Base-by-base conservation (phyloP, 352 stramenopile genomes). In the Pythium pectinolyticum region DNA sequence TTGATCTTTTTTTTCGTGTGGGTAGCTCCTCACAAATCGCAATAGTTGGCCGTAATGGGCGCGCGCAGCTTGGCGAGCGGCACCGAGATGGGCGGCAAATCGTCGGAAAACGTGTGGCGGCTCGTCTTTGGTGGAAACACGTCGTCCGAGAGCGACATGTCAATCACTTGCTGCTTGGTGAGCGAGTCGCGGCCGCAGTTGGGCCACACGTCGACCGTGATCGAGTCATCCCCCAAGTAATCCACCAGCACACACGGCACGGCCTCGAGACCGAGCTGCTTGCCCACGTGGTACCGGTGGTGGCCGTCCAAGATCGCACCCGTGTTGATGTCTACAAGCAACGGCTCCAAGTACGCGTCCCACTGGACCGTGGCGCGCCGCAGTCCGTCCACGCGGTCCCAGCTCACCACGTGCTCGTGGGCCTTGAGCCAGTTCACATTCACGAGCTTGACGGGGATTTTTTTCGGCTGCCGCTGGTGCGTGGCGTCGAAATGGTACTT, bases 61-160 rank as follows among this genome's bases (percentile, higher is more conserved):
- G 71, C 55, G 20, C 84, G 78, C 25, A 95, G 69, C 28, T 77
- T 73, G 54, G 78, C 75, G 24, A 95, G 69, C 11, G 84, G 70
- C 57, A 95, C 82, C 3, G 83, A 92, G 66, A 95, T 93, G 25
- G 86, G 86, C 30, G 86, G 86, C 37, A 95, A 39, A 52, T 93
- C 82, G 47, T 95, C 81, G 51, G 86, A 92, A 51, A 93, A 93
- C 32, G 76, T 88, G 69, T 95, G 86, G 25, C 86, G 83, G 72
- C 84, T 93, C 46, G 86, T 95, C 70, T 95, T 95, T 17, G 86
- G 86, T 19, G 86, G 86, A 69, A 95, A 95, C 11, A 95, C 68
- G 27, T 83, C 68, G 67, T 89, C 77, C 50, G 86, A 95, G 20
- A 95, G 78, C 45, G 86, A 82, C 84, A 95, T 92, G 5, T 76